A percentile compares a stretch with the other conserved stretches of the same genome.
phyloP scores from a whole-genome alignment of 768 basidiomycete species.

The Ramaria rubella region DNA sequence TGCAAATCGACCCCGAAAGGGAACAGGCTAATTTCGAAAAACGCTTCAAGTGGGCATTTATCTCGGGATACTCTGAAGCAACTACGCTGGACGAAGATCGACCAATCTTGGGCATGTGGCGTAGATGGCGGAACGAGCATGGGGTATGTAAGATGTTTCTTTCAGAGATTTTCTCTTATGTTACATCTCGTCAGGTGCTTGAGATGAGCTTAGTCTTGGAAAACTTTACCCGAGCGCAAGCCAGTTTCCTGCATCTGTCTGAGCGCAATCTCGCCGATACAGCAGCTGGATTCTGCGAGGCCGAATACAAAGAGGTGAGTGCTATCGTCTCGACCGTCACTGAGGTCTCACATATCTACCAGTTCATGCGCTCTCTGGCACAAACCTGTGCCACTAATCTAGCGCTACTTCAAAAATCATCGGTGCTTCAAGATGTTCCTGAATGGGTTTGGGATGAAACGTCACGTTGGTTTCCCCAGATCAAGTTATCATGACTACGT shows the following conservation, averaged over 20 bases:
- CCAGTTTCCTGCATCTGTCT: not conserved
- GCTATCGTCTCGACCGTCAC: not conserved
- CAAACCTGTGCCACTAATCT: not conserved
- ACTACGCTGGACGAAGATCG: slow-evolving; percentile 2
- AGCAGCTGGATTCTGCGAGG: not conserved
- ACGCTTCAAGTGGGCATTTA: slow-evolving; percentile 77
- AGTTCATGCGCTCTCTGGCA: not conserved
- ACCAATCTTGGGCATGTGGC: slow-evolving; percentile 8
- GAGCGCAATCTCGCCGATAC: not conserved
- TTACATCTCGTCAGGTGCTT: not conserved
- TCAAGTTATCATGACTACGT: not conserved
- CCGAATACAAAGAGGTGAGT: not conserved
- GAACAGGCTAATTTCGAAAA: slow-evolving; percentile 52
- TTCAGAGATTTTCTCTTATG: not conserved
- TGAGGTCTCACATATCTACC: not conserved
- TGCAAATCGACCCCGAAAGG: slow-evolving; percentile 43
- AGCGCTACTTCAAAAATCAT: not conserved
- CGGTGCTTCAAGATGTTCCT: not conserved
- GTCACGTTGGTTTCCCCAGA: slow-evolving; percentile 1
- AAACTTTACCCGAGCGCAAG: not conserved
- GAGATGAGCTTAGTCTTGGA: not conserved
- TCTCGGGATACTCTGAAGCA: slow-evolving; percentile 38
- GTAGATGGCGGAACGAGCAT: slow-evolving; percentile 1
- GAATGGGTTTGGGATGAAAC: not conserved
- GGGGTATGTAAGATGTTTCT: not conserved